Percentiles rank a stretch among this genome's conserved stretches.
phyloP scores from a whole-genome alignment of 129 eudicot genomes.

The Calendula officinalis region DNA sequence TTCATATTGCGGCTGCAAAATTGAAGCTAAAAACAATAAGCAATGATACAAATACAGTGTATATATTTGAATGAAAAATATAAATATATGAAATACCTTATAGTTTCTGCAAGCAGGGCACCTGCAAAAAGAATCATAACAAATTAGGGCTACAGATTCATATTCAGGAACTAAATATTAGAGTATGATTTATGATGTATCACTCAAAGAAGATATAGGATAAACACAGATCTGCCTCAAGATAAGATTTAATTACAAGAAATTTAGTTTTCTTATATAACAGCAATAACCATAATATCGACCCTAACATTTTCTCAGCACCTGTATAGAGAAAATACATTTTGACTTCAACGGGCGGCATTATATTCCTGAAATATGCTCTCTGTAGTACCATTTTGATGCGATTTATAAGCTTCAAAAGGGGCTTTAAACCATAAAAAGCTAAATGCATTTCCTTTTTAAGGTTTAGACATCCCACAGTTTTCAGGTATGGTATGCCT shows the following conservation, averaged over 20 bases:
- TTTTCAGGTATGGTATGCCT: not conserved
- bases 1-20: conserved; percentile 75
- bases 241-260: too few species aligned
- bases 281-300: not conserved
- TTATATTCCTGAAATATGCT: conserved; percentile 15
- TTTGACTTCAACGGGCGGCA: conserved; percentile 11
- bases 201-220: not conserved
- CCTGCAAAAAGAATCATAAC: conserved; percentile 43
- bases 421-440: conserved; percentile 14
- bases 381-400: conserved; percentile 5
- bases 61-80: too few species aligned
- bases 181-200: not conserved
- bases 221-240: not conserved
- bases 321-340: conserved; percentile 7
- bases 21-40: not conserved
- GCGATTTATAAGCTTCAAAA: conserved; percentile 1
- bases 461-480: conserved; percentile 21
- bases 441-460: conserved; percentile 18
- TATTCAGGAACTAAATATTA: not conserved
- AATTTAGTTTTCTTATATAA: too few species aligned
- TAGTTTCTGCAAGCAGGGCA: conserved; percentile 87
- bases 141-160: not conserved
- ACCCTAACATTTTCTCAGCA: conserved; percentile 9
- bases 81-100: conserved; percentile 43
- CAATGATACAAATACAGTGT: not conserved